Base-by-base conservation (phyloP, 768 basidiomycete genomes). In the Nidula microcarpa region DNA sequence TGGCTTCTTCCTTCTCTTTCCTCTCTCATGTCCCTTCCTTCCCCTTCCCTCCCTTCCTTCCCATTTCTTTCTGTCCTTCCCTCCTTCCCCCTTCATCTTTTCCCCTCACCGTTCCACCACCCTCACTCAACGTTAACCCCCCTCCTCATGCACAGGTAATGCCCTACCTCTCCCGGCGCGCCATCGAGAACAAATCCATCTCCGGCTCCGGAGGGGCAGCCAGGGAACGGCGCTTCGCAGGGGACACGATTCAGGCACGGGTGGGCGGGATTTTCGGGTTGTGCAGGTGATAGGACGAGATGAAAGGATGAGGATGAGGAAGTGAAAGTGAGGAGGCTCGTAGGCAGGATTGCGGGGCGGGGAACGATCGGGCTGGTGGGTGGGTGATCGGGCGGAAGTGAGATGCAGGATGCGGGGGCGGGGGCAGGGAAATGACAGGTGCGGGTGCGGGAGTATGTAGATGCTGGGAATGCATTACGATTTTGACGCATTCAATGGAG, bases 111-210 rank as follows among this genome's bases (percentile, higher is more conserved):
- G 4, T 30, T 30, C 23, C 4, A 3, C 23, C 23, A 30, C 23
- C 23, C 23, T n/a, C 23, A 30, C 23, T 30, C 23, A 30, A 30
- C 23, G 23, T 4, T 30, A 30, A 30, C 3, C 23, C 23, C 23
- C 23, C 23, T 30, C 23, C 4, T 4, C 23, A 30, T 30, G 23
- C 23, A 30, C 23, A 89, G 84, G 89, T 93, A 8, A 87, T 97
- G 84, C 94, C 95, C 0, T 98, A 96, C 66, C 79, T 97, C 7
- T 30, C 80, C 87, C 41, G 79, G 94, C 33, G 77, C 94, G 94
- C 94, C 0, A 85, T 94, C 43, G 94, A 97, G 82, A 97, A 98
- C 74, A 95, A 93, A 68, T 86, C 87, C 0, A 78, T 97, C 2
- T 79, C 97, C 30, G 89, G 87, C 13, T 74, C 80, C 16, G 89